Evolutionary conservation across 805 yeast species (phyloP), one percentile per base, ranked within the genome.

Genomic region (Monosporozyma siamensis): DNA sequence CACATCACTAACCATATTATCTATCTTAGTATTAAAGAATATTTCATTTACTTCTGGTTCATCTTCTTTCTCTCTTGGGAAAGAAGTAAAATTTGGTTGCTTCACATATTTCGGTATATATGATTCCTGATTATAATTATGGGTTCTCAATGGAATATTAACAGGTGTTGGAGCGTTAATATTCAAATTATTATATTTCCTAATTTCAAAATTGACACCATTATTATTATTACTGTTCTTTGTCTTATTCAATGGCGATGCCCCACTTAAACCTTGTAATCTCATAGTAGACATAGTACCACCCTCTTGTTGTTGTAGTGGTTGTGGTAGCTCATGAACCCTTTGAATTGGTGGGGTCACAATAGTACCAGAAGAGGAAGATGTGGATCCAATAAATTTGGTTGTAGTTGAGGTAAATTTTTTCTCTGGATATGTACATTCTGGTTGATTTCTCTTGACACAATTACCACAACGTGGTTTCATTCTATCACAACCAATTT

Each of bases 401-500:
- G 14, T 8, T 18, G 32, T 27, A 17, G 4, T 12, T 14, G 32
- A 15, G 20, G 20, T 22, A 20, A 14, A 9, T 18, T 17, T 43
- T 36, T 9, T 40, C 27, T 34, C 38, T 5, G 61, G 61, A 42
- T 49, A 56, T 26, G 49, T 47, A 41, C 62, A 57, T 10, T 46
- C 44, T 9, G 41, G 37, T 14, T 44, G 43, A 12, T 42, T 42
- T 25, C 44, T 42, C 18, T 52, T 54, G 7, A 35, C 37, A 46
- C 78, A 72, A n/a, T 63, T 52, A 1, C 71, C 67, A 50, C 78
- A 72, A 3, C 63, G 56, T 1, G 78, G 78, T 43, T 63, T 65
- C 7, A 48, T 51, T 49, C 72, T 72, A 53, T 72, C 76, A 54
- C 78, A 72, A 43, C 71, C 72, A 53, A 71, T 72, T 61, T 71